Evolutionary conservation across 139 green algal genomes (phyloP), one percentile per base, ranked within the genome.

Genomic region (Coelastrella sp.): DNA sequence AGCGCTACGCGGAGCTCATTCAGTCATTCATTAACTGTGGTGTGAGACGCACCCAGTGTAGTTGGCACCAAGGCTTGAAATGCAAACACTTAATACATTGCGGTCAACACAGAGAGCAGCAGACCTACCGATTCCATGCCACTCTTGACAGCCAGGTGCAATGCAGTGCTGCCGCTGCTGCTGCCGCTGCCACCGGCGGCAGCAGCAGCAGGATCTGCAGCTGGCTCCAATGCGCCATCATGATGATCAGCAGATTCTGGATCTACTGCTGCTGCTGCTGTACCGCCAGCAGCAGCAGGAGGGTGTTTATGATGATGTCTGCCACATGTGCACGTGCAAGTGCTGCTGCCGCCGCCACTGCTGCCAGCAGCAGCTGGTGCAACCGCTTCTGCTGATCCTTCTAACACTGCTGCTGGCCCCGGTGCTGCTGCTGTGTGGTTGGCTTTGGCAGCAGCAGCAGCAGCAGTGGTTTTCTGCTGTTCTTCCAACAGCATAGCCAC

Each of bases 131-230:
- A 80, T 23, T 88, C 83, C 8, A 88, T 58, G 19, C 83, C 83
- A 64, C 83, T 88, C 7, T 23, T 59, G 8, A 88, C 83, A 57
- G 83, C 83, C 66, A 88, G 83, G 11, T 88, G 83, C 54, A 88
- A 56, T 14, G 83, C 83, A 23, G 16, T 74, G 82, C 82, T 87
- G 82, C 65, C n/a, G 64, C 65, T 64, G 32, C 32, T 80, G 83
- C 65, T n/a, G 61, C 60, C 61, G 56, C 16, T 60, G 68, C 6
- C 80, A 86, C 8, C 65, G 6, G 61, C 32, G 47, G 32, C 54
- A 71, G 83, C 68, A 71, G 83, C 68, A 54, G 68, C 68, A 22
- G 54, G 10, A n/a, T n/a, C 5, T 2, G 56, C 65, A 19, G 83
- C 23, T 20, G 32, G 54, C 4, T 71, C 65, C 58, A 23, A 20